Percentiles rank a stretch among this genome's conserved stretches.
Evolutionary conservation across 2,329 filamentous ascomycete genomes (phyloP).

Genomic region (Trichoderma citrinoviride): DNA sequence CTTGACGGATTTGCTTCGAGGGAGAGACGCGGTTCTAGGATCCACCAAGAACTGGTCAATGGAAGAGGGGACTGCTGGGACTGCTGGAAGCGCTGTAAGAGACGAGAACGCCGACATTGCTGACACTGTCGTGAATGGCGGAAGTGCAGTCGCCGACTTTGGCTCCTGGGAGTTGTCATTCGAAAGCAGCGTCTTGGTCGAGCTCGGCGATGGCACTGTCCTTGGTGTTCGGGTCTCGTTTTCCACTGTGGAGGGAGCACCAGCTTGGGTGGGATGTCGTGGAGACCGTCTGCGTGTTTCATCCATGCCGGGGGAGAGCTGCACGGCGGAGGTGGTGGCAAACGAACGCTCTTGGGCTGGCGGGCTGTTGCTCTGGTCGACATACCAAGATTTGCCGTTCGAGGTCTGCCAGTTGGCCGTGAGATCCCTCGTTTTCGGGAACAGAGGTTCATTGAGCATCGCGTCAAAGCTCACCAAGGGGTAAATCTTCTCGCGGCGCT

Average conservation of each 20-base stretch:
- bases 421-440: constrained; percentile 35
- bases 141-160: background rate
- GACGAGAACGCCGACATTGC: too few relatives aligned
- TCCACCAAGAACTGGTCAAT: constrained; percentile 5
- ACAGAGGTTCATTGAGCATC: constrained; percentile 35
- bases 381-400: constrained; percentile 36
- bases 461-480: constrained; percentile 35
- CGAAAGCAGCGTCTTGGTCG: constrained; percentile 6
- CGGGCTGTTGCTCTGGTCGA: background rate
- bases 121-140: too few relatives aligned
- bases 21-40: constrained; percentile 28
- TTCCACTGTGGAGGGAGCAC: background rate
- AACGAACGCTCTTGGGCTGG: constrained; percentile 8
- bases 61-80: background rate
- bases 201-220: constrained; percentile 16
- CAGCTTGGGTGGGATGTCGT: constrained; percentile 25
- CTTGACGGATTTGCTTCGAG: constrained; percentile 34
- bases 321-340: constrained; percentile 38
- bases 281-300: constrained; percentile 54
- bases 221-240: background rate
- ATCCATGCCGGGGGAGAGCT: constrained; percentile 51
- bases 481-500: constrained; percentile 38
- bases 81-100: background rate
- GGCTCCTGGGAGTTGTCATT: background rate
- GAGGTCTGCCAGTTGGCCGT: constrained; percentile 37